phyloP scores from a whole-genome alignment of 225 moss, liverwort and hornwort genomes.

The Asterella californica region DNA sequence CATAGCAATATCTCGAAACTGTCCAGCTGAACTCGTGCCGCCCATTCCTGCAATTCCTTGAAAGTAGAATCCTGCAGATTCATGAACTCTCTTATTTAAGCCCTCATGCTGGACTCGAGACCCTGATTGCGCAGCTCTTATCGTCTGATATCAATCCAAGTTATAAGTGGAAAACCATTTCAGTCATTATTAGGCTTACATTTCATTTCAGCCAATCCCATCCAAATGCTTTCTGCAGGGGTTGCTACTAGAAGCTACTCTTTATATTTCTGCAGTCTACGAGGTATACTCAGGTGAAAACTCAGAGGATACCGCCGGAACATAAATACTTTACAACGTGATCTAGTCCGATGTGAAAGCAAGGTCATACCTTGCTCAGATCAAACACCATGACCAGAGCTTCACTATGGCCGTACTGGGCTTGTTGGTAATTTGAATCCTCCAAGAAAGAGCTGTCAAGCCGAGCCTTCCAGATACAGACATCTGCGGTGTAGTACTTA shows the following conservation, averaged over 20 bases:
- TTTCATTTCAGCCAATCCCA: too few relatives aligned
- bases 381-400: constrained; percentile 95
- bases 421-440: constrained; percentile 29
- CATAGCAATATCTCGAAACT: constrained; percentile 76
- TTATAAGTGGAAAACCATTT: too few relatives aligned
- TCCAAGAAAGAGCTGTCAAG: constrained; percentile 46
- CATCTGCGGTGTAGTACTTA: constrained; percentile 92
- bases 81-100: background rate
- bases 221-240: too few relatives aligned
- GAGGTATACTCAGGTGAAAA: background rate
- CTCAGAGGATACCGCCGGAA: background rate
- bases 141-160: too few relatives aligned
- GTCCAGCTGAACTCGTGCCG: constrained; percentile 50
- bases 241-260: too few relatives aligned
- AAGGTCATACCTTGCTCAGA: constrained; percentile 61
- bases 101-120: too few relatives aligned
- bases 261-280: too few relatives aligned
- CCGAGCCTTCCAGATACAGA: constrained; percentile 63
- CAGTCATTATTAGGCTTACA: too few relatives aligned
- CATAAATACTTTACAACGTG: too few relatives aligned
- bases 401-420: constrained; percentile 60
- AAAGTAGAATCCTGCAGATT: constrained; percentile 63
- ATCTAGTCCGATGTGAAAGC: background rate
- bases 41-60: constrained; percentile 77
- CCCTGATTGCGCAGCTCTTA: too few relatives aligned